Percentiles rank a stretch among this genome's conserved stretches.
phyloP scores from a whole-genome alignment of 2,329 filamentous ascomycete genomes.

The Colletotrichum tanaceti region DNA sequence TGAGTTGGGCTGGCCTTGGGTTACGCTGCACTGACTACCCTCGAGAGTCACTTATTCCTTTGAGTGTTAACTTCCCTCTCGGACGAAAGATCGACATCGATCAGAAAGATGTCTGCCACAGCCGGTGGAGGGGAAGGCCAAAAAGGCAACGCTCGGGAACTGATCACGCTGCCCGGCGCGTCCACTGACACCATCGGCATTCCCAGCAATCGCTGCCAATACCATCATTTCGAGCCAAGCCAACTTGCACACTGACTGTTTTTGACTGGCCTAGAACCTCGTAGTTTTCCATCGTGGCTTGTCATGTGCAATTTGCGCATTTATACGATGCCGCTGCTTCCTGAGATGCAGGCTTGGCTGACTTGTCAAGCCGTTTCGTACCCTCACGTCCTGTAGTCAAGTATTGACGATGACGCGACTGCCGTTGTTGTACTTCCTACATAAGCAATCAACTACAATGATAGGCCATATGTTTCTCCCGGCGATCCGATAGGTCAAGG shows the following conservation, averaged over 20 bases:
- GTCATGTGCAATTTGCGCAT: not conserved
- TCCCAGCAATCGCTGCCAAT: too few relatives aligned
- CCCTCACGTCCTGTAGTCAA: not conserved
- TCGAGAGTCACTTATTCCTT: too few relatives aligned
- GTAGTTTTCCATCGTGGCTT: not conserved
- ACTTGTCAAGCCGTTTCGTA: not conserved
- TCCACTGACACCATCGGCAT: too few relatives aligned
- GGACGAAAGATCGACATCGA: not conserved
- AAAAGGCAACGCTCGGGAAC: not conserved
- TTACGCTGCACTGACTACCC: not conserved
- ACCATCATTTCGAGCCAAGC: too few relatives aligned
- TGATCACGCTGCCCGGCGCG: too few relatives aligned
- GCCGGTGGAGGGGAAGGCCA: too few relatives aligned
- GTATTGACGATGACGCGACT: not conserved
- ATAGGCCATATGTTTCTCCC: too few relatives aligned
- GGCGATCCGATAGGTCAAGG: too few relatives aligned
- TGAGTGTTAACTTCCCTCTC: not conserved
- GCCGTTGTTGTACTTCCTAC: not conserved
- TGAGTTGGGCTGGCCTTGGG: slow-evolving; percentile 33
- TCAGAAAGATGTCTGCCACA: not conserved
- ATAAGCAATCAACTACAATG: too few relatives aligned
- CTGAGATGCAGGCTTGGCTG: too few relatives aligned
- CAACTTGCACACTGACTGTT: too few relatives aligned
- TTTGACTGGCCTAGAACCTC: not conserved
- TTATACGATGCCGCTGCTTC: too few relatives aligned